Evolutionary conservation across 2,329 filamentous ascomycete genomes (phyloP), one percentile per base, ranked within the genome.

Genomic region (Ascomycota sp.): DNA sequence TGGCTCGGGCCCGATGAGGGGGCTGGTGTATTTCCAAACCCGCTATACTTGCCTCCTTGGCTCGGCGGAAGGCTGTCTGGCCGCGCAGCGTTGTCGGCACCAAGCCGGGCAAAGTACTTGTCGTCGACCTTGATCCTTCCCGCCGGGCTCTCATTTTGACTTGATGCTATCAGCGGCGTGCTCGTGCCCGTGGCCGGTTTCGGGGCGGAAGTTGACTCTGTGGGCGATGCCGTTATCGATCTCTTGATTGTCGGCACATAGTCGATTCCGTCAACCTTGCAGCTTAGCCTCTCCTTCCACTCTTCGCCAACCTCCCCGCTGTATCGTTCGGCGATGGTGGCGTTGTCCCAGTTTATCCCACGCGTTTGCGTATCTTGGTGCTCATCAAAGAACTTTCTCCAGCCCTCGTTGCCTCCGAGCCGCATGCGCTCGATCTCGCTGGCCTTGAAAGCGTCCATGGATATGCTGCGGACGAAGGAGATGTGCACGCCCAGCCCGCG

Each of bases 361-460:
- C 65, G 63, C 53, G 75, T 69, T 46, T 71, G 60, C 27, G 72
- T 79, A 29, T 71, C 61, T 31, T 67, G 57, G 44, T 79, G 73
- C 33, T 61, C 57, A 42, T 92, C 77, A 52, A 92, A 98, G 56
- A 94, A 95, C 17, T 66, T 60, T 41, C 76, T 75, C 76, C 83
- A 95, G 11, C 73, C 67, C 36, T 77, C 73, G 55, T 98, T 98
- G 31, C 89, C 89, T 27, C 86, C 89, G 15, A 78, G 63, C 34
- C 85, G 72, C 89, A 98, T 95, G 40, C 85, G 77, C 54, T 81
- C 75, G 45, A 95, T 86, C 56, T 98, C 89, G 44, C 69, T 68
- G 38, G 73, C 70, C 54, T 98, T 98, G 63, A 98, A 95, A 33
- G 83, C 83, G 58, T 98, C 89, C 89, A 98, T 98, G 36, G 82